These are phyloP conservation scores for Symmetrospora coprosmae DNA, from an alignment of 768 basidiomycete species.

Conservation along the genomic window DNA sequence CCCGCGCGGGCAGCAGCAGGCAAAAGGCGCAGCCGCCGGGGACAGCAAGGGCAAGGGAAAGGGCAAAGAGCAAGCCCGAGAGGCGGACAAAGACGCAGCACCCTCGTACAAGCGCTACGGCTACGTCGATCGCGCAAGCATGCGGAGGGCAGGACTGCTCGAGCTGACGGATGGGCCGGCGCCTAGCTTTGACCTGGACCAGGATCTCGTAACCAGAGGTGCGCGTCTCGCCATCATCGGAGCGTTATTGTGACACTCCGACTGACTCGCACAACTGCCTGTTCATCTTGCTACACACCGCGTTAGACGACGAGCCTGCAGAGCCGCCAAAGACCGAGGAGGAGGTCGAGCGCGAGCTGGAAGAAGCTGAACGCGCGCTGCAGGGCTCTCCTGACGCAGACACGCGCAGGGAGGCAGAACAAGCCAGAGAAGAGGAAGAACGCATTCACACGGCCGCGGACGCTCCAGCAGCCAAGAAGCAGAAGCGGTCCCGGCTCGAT, in stretches of 20 bases:
- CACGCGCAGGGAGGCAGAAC: not conserved
- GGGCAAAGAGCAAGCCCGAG: not conserved
- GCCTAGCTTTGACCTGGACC: no score
- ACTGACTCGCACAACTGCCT: no score
- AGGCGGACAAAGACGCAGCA: not conserved
- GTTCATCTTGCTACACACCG: no score
- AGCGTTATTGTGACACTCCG: no score
- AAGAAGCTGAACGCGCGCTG: not conserved
- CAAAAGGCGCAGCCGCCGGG: no score
- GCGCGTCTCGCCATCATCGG: no score
- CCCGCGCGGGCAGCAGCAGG: not conserved
- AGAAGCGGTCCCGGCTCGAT: slow-evolving; percentile 5
- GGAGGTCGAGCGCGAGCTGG: slow-evolving; percentile 17
- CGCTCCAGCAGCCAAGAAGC: slow-evolving; percentile 4
- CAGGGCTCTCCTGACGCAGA: not conserved
- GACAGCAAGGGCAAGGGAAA: not conserved
- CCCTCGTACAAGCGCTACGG: not conserved
- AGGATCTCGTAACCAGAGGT: no score
- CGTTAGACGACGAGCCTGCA: not conserved
- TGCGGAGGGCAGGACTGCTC: slow-evolving; percentile 14
- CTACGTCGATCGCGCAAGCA: slow-evolving; percentile 10
- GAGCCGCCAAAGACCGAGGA: slow-evolving; percentile 13
- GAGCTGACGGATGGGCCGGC: no score
- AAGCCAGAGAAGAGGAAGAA: not conserved
- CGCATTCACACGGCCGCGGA: no score